phyloP scores from a whole-genome alignment of 108 stramenopile genomes.

The Nannochloropsis salina region DNA sequence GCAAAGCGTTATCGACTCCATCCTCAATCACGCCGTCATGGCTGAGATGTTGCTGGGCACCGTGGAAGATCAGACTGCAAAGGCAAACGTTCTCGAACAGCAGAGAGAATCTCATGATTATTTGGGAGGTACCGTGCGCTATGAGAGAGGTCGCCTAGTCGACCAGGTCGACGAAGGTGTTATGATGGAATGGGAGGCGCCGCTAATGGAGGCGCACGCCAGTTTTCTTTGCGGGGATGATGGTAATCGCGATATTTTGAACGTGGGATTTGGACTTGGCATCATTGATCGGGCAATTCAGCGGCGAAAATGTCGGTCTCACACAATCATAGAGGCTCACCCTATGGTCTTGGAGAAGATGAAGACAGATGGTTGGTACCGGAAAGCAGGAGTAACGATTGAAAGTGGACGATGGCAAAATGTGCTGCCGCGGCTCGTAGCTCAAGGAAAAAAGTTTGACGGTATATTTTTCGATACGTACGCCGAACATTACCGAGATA shows the following conservation, averaged over 20 bases:
- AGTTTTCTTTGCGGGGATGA: slow-evolving; percentile 42
- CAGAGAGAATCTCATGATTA: slow-evolving; percentile 61
- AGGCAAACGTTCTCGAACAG: slow-evolving; percentile 62
- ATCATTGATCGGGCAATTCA: slow-evolving; percentile 68
- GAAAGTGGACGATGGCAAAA: slow-evolving; percentile 82
- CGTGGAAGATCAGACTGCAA: slow-evolving; percentile 39
- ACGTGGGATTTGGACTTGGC: slow-evolving; percentile 87
- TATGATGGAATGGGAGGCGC: slow-evolving; percentile 96
- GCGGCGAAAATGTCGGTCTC: slow-evolving; percentile 57
- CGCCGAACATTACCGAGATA: slow-evolving; percentile 76
- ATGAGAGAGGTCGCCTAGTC: slow-evolving; percentile 53
- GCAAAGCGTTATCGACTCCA: slow-evolving; percentile 60
- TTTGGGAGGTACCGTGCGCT: slow-evolving; percentile 59
- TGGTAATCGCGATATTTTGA: slow-evolving; percentile 61
- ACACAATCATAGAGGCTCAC: slow-evolving; percentile 83
- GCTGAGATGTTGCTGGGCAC: slow-evolving; percentile 62
- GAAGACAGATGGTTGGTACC: slow-evolving; percentile 69
- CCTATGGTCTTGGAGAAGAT: slow-evolving; percentile 73
- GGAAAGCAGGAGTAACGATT: slow-evolving; percentile 66
- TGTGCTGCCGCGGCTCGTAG: slow-evolving; percentile 59
- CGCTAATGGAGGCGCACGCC: slow-evolving; percentile 85
- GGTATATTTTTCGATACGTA: slow-evolving; percentile 89
- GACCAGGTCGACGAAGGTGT: slow-evolving; percentile 64
- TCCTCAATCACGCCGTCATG: slow-evolving; percentile 61
- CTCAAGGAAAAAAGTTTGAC: slow-evolving; percentile 58